phyloP scores from a whole-genome alignment of 164 flowering plant genomes.

The Berberis thunbergii region DNA sequence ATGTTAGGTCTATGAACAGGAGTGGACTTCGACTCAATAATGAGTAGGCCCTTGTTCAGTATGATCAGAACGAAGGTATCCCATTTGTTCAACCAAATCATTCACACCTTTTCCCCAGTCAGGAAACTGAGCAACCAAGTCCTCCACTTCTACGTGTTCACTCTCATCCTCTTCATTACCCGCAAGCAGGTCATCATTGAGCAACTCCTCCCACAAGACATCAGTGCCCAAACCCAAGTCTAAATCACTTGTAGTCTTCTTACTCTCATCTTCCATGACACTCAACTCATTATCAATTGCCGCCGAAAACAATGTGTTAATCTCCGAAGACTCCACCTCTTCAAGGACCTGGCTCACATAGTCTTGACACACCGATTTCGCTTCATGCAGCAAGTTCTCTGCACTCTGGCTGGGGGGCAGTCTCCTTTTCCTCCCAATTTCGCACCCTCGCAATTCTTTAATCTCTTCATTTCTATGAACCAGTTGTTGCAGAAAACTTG shows the following conservation, averaged over 20 bases:
- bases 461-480: slow-evolving; percentile 15
- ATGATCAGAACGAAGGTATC: not conserved
- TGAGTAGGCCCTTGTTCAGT: not conserved
- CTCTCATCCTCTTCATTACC: slow-evolving; percentile 13
- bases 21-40: not conserved
- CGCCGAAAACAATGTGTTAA: slow-evolving; percentile 8
- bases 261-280: slow-evolving; percentile 1
- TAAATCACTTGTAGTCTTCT: not conserved
- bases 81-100: slow-evolving; percentile 17
- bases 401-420: slow-evolving; percentile 14
- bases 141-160: slow-evolving; percentile 37
- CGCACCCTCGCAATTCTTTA: slow-evolving; percentile 22
- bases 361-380: not conserved
- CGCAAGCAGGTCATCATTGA: slow-evolving; percentile 28
- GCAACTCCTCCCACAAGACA: slow-evolving; percentile 33
- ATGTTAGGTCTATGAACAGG: not conserved
- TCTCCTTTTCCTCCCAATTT: slow-evolving; percentile 27
- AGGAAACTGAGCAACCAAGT: slow-evolving; percentile 18
- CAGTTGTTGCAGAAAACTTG: slow-evolving; percentile 30
- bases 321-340: slow-evolving; percentile 7
- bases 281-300: slow-evolving; percentile 11
- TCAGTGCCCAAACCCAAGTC: slow-evolving; percentile 13
- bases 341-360: not conserved
- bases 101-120: slow-evolving; percentile 8
- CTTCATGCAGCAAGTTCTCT: slow-evolving; percentile 18